Base-by-base conservation (phyloP, 1,284 basidiomycete genomes). In the Leccinum fallax region DNA sequence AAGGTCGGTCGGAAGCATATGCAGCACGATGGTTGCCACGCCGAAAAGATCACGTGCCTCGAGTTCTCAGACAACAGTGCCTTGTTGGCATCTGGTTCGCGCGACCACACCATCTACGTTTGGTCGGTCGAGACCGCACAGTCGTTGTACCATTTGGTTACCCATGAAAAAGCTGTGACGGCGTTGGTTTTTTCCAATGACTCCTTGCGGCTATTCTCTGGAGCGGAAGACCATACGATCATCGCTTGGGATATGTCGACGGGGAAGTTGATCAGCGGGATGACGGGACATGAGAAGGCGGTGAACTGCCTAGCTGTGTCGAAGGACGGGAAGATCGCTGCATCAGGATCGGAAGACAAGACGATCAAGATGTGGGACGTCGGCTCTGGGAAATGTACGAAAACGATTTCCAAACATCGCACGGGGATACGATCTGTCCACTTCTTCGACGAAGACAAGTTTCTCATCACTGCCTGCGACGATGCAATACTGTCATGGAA, bases 41-140 rank as follows among this genome's bases (percentile, higher is more conserved):
- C 53, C 3, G 57, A 64, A 15, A 15, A 24, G 5, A 64, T 74
- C 28, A 61, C 55, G 0, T 72, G 60, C 13, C 40, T 72, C 10
- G 68, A 66, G n/a, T 71, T 71, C 32, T 73, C 72, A 2, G 24
- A 32, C 11, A 52, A 75, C 49, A 64, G 59, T 16, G n/a, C 26
- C 5, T 26, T 69, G 2, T 34, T 72, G 6, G 71, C 62, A 9
- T 74, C 69, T 21, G 73, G 68, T 52, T 63, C 73, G 2, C 53
- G 62, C 1, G 70, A 71, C 36, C 51, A 16, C 61, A 24, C 28
- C 0, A 71, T 71, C 48, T 66, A 63, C 43, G 60, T 72, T 13
- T 72, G 68, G 69, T 71, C 60, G 0, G 1, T 66, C 34, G 58
- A 65, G 55, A 63, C 56, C 0, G 51, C 61, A n/a, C 60, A 64